phyloP scores from a whole-genome alignment of 108 stramenopile genomes.

The Skeletonema tropicum region DNA sequence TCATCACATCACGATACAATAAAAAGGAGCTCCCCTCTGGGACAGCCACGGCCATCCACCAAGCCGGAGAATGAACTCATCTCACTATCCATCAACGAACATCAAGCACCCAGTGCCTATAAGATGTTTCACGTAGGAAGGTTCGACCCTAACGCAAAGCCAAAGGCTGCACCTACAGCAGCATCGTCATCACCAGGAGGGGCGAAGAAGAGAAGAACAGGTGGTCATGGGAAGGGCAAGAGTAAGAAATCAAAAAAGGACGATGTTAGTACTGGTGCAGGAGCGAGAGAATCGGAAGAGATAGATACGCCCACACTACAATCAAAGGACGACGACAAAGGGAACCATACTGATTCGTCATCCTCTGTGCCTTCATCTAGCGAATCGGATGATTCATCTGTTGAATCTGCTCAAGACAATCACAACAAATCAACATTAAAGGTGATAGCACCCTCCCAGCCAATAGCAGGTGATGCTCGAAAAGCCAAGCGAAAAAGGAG shows the following conservation, averaged over 20 bases:
- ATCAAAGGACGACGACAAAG: not conserved
- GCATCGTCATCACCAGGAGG: slow-evolving; percentile 6
- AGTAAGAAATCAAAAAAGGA: slow-evolving; percentile 10
- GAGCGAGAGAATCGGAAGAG: not conserved
- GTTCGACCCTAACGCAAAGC: slow-evolving; percentile 65
- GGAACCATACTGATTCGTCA: slow-evolving; percentile 12
- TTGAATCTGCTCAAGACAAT: slow-evolving; percentile 24
- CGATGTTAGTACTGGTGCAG: not conserved
- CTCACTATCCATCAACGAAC: not conserved
- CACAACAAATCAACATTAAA: slow-evolving; percentile 44
- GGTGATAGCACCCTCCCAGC: slow-evolving; percentile 72
- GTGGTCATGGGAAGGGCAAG: slow-evolving; percentile 7
- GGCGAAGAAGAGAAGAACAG: slow-evolving; percentile 29
- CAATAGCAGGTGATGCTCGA: slow-evolving; percentile 41
- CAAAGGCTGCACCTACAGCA: slow-evolving; percentile 18
- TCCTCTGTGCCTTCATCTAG: slow-evolving; percentile 27
- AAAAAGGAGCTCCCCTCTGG: too few species aligned
- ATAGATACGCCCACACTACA: not conserved
- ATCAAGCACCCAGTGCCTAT: too few species aligned
- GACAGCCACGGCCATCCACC: too few species aligned
- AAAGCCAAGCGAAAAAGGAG: slow-evolving; percentile 18
- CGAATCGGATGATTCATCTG: slow-evolving; percentile 29
- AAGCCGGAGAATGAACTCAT: too few species aligned
- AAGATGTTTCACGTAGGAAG: slow-evolving; percentile 75
- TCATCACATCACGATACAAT: too few species aligned